Percentiles rank a stretch among this genome's conserved stretches.
Evolutionary conservation across 495 filamentous ascomycete genomes (phyloP).

Genomic region (Penicillium pulvis): DNA sequence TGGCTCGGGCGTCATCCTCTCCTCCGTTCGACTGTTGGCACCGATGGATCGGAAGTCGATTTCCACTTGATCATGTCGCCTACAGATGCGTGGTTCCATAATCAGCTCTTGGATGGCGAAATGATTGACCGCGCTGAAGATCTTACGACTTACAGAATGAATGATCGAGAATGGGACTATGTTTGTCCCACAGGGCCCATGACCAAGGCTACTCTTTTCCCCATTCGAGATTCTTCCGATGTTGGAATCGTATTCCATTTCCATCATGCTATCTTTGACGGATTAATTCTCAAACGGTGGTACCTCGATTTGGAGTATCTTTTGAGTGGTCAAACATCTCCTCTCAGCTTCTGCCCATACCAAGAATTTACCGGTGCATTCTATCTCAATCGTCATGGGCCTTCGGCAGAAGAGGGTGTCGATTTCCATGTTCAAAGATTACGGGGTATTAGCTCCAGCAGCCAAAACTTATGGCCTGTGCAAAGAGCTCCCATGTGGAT

Average conservation of each 20-base stretch:
- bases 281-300: constrained; percentile 7
- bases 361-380: neutral
- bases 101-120: neutral
- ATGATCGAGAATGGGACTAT: constrained; percentile 9
- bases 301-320: neutral
- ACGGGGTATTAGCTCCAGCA: neutral
- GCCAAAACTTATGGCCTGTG: neutral
- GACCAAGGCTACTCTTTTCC: constrained; percentile 10
- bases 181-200: constrained; percentile 11
- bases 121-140: neutral
- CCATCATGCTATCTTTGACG: constrained; percentile 16
- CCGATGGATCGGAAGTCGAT: neutral
- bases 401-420: neutral
- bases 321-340: neutral
- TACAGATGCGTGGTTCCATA: neutral
- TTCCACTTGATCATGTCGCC: constrained; percentile 1
- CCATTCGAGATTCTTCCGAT: neutral
- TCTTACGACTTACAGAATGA: neutral
- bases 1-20: constrained; percentile 12
- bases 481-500: constrained; percentile 10
- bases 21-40: constrained; percentile 6
- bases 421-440: neutral
- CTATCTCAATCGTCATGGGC: neutral
- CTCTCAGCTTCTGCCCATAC: neutral
- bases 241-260: constrained; percentile 13